Conservation (phyloP, 2,329 filamentous ascomycete genomes). For the Aspergillus sp. region DNA sequence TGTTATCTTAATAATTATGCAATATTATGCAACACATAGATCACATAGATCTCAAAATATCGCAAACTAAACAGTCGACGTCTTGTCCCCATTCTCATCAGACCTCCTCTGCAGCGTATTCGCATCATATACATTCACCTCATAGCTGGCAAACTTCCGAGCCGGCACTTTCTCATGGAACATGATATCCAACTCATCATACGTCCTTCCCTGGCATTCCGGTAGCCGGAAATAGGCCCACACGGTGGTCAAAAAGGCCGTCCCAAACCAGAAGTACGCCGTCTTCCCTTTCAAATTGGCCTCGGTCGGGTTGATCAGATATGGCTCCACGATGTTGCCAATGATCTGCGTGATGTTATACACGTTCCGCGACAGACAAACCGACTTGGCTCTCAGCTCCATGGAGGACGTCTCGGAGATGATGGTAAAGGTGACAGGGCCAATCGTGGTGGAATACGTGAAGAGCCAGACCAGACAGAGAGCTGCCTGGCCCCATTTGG, state of each 20-base stretch:
- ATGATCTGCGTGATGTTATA: slow-evolving; percentile 51
- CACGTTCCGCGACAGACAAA: slow-evolving; percentile 50
- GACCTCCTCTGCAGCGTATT: not conserved
- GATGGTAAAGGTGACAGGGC: slow-evolving; percentile 52
- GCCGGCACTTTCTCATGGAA: slow-evolving; percentile 38
- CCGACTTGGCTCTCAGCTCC: slow-evolving; percentile 52
- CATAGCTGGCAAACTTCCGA: slow-evolving; percentile 26
- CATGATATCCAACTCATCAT: slow-evolving; percentile 41
- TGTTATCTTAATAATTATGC: not conserved
- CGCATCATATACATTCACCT: slow-evolving; percentile 7
- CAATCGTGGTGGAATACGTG: slow-evolving; percentile 54
- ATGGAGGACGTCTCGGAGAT: slow-evolving; percentile 53
- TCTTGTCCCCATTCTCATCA: not conserved
- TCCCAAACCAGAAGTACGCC: slow-evolving; percentile 41
- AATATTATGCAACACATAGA: not conserved
- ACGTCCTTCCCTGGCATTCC: slow-evolving; percentile 37
- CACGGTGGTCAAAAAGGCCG: slow-evolving; percentile 22
- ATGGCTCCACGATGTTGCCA: slow-evolving; percentile 37
- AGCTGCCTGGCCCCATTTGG: slow-evolving; percentile 37
- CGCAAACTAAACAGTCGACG: not conserved
- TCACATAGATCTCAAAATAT: not conserved
- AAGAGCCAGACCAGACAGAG: slow-evolving; percentile 53
- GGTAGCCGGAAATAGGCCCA: slow-evolving; percentile 40
- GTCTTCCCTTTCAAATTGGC: slow-evolving; percentile 40
- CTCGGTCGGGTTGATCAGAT: slow-evolving; percentile 33